Evolutionary conservation across 73 alveolate species (phyloP).

Genomic region (Tetrahymena elliotti): DNA sequence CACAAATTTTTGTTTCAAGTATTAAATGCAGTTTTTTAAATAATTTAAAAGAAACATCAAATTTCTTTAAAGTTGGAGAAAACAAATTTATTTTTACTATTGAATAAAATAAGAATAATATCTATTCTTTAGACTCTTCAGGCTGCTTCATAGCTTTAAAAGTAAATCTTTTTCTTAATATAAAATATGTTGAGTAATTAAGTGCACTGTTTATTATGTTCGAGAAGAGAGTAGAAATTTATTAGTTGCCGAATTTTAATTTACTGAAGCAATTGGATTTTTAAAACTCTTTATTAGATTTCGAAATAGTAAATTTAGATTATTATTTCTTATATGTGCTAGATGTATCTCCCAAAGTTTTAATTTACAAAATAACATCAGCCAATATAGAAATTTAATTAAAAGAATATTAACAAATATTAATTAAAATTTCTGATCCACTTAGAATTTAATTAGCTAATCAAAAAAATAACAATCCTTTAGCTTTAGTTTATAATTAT

Average conservation of each 20-base stretch:
- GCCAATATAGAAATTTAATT: neutral
- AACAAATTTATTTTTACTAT: neutral
- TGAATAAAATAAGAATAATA: no score
- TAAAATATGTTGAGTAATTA: no score
- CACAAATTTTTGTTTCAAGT: no score
- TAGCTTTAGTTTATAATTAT: neutral
- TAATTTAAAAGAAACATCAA: no score
- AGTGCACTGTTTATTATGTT: neutral
- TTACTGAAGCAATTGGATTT: neutral
- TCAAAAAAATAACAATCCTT: neutral
- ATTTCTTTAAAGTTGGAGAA: neutral
- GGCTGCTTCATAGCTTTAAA: neutral
- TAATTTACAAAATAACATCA: no score
- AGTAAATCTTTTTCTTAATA: no score
- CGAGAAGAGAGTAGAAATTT: neutral
- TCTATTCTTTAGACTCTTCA: neutral
- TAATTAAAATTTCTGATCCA: neutral
- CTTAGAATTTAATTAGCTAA: neutral
- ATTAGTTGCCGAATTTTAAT: neutral
- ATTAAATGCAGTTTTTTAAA: neutral
- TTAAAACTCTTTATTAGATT: neutral
- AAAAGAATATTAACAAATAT: neutral
- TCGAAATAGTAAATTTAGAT: neutral
- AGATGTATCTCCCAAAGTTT: neutral
- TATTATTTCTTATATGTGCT: neutral